A percentile compares a stretch with the other conserved stretches of the same genome.
These are phyloP conservation scores for Venturiaceae sp. DNA, from an alignment of 2,329 filamentous ascomycete species.

Conservation along the genomic window DNA sequence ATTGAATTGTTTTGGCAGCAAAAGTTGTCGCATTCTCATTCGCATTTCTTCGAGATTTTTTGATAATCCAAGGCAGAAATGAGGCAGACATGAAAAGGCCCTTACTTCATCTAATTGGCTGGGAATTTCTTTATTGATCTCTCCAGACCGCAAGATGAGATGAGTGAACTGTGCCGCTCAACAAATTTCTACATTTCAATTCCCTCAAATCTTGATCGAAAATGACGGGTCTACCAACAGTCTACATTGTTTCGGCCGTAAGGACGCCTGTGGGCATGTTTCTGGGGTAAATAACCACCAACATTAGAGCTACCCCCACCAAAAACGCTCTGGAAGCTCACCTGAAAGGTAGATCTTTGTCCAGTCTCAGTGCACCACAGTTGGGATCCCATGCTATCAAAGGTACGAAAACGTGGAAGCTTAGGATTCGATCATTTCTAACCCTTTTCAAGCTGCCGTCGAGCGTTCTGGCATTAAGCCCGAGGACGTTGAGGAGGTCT, in stretches of 20 bases:
- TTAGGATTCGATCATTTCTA: constrained; percentile 11
- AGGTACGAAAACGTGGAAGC: constrained; percentile 41
- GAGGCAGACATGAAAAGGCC: not conserved
- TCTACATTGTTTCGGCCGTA: constrained; percentile 91
- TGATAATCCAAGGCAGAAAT: not conserved
- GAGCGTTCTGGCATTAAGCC: constrained; percentile 81
- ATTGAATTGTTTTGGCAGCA: too few relatives aligned
- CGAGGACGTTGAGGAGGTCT: constrained; percentile 88
- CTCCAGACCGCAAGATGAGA: not conserved
- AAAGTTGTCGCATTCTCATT: too few relatives aligned
- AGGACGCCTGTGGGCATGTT: constrained; percentile 92
- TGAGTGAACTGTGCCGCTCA: not conserved
- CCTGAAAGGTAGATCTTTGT: constrained; percentile 57
- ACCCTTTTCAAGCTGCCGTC: constrained; percentile 51
- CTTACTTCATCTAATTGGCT: not conserved
- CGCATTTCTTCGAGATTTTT: not conserved
- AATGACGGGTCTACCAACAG: constrained; percentile 74
- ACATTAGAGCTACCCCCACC: constrained; percentile 10
- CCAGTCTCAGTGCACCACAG: constrained; percentile 75
- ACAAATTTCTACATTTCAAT: not conserved
- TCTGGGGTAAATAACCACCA: constrained; percentile 55
- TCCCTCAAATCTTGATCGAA: not conserved
- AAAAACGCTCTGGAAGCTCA: not conserved
- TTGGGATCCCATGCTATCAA: constrained; percentile 90
- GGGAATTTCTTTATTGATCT: not conserved